Conservation (phyloP, 2,329 filamentous ascomycete genomes). For the Metarhizium anisopliae region DNA sequence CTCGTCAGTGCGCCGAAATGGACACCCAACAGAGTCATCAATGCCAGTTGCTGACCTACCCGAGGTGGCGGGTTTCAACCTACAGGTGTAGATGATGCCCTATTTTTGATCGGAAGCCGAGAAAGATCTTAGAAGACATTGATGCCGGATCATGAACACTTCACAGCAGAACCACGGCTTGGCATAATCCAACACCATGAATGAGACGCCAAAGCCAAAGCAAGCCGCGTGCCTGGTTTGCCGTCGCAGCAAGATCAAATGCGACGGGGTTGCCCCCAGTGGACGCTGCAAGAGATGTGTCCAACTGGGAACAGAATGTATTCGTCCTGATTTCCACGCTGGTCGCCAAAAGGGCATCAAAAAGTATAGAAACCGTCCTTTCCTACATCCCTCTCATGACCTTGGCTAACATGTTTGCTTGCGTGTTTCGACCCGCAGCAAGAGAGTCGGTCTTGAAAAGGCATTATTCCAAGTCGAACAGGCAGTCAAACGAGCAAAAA, state of each 20-base stretch:
- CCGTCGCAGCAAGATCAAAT: slow-evolving; percentile 59
- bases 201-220: slow-evolving; percentile 18
- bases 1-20: no score
- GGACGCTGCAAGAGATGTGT: slow-evolving; percentile 52
- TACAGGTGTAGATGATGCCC: no score
- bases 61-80: no score
- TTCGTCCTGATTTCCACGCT: slow-evolving; percentile 64
- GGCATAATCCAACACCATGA: background rate
- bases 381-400: no score
- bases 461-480: slow-evolving; percentile 67
- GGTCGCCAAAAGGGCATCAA: slow-evolving; percentile 69
- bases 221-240: slow-evolving; percentile 54
- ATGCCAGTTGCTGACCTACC: no score
- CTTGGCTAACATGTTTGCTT: no score
- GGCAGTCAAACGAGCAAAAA: slow-evolving; percentile 48
- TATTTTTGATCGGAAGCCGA: background rate
- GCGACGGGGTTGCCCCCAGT: slow-evolving; percentile 45
- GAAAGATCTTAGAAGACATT: background rate
- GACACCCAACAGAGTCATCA: no score
- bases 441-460: slow-evolving; percentile 65
- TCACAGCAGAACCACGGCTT: background rate
- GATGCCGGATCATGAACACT: background rate
- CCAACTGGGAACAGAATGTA: slow-evolving; percentile 49
- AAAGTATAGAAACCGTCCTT: slow-evolving; percentile 38
- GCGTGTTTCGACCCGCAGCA: slow-evolving; percentile 35